Base-by-base conservation (phyloP, 306 rosid genomes). In the Inga laurina region DNA sequence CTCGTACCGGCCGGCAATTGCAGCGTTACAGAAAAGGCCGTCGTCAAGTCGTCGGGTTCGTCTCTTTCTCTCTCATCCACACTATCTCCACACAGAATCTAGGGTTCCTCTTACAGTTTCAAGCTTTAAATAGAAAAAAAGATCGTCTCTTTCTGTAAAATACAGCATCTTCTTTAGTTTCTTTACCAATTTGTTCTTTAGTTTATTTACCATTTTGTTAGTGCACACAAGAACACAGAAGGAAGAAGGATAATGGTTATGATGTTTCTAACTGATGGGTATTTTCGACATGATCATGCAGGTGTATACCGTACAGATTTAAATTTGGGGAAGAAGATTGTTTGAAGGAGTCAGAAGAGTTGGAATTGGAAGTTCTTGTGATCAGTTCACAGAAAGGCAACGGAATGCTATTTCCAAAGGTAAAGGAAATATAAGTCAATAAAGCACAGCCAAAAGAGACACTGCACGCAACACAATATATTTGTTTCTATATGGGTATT, bases 31-130 rank as follows among this genome's bases (percentile, higher is more conserved):
- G 49, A 79, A 90, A 85, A 73, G 97, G 98, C 69, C 95, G 94
- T 64, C 98, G 98, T 61, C 97, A 90, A 93, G 98, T 95, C 75
- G 98, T 95, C 1, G 98, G 98, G 98, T 95, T 85, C 51, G 94
- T 95, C 39, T 81, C 78, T 75, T 79, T 85, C 56, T 82, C 56
- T 82, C 24, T 10, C 7, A 3, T 81, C 11, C 44, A 0, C 48
- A 41, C 19, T 24, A 18, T 6, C 41, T 16, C 12, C 7, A 5
- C 9, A 3, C 41, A 32, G 1, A 34, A 66, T 64, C 41, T 64
- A 18, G 10, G 19, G 19, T 64, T 32, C 19, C 71, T 51, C 12
- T 46, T 66, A 64, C 73, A 62, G 32, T 69, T 80, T 62, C 72
- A 27, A 19, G 65, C 70, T 83, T 74, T 62, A 11, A 4, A 41